phyloP scores from a whole-genome alignment of 352 stramenopile species.

The Phytophthora aleatoria region DNA sequence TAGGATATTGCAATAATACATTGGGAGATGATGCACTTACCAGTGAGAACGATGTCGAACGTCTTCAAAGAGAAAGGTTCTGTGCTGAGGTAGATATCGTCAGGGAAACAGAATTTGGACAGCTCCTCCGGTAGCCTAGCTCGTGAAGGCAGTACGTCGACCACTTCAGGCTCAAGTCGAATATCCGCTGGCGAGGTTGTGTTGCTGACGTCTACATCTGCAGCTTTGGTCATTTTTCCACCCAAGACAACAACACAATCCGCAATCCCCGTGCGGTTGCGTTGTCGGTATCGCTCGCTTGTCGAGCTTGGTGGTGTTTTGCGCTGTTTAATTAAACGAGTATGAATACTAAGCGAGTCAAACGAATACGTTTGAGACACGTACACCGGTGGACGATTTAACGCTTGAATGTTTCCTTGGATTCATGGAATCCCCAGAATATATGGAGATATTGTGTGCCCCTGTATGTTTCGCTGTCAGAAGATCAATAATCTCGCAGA shows the following conservation, averaged over 20 bases:
- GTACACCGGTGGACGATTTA: constrained; percentile 28
- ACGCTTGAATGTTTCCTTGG: constrained; percentile 27
- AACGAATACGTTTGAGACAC: not conserved
- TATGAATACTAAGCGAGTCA: not conserved
- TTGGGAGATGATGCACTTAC: constrained; percentile 20
- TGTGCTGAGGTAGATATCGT: constrained; percentile 53
- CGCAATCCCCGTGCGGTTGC: constrained; percentile 39
- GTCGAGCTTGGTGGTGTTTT: constrained; percentile 13
- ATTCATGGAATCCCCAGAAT: constrained; percentile 22
- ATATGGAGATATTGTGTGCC: constrained; percentile 56
- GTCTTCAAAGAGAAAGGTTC: constrained; percentile 43
- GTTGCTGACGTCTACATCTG: constrained; percentile 34
- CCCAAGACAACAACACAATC: constrained; percentile 66
- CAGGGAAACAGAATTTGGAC: constrained; percentile 77
- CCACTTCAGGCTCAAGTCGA: constrained; percentile 51
- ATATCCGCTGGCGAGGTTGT: constrained; percentile 53
- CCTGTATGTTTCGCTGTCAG: constrained; percentile 68
- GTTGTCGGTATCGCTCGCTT: constrained; percentile 18
- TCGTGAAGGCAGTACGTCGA: constrained; percentile 53
- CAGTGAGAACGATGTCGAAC: constrained; percentile 79
- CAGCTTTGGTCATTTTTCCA: constrained; percentile 47
- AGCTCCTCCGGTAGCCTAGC: constrained; percentile 63
- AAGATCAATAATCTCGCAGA: constrained; percentile 61
- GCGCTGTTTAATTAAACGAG: constrained; percentile 11
- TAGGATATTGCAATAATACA: not conserved